Evolutionary conservation across 768 basidiomycete species (phyloP).

Genomic region (Tylopilus subfusipes): DNA sequence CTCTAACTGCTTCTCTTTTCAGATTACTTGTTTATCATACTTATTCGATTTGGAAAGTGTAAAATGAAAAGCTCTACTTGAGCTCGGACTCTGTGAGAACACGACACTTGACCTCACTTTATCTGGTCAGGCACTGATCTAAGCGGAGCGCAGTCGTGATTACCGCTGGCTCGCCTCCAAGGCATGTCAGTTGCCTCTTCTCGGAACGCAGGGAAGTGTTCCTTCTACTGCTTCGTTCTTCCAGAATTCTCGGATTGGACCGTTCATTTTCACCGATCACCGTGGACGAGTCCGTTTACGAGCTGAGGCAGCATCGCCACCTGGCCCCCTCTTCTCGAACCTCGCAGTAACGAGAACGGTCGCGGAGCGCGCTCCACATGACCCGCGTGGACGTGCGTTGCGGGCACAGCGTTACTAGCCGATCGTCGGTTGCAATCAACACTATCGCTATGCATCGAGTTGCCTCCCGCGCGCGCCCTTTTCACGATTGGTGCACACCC

Average conservation of each 20-base stretch:
- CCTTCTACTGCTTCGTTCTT: conserved; percentile 16
- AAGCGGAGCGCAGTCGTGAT: conserved; percentile 21
- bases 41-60: conserved; percentile 7
- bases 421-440: neutral
- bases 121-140: conserved; percentile 30
- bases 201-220: conserved; percentile 8
- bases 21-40: conserved; percentile 16
- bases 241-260: conserved; percentile 23
- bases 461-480: neutral
- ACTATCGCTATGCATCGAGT: neutral
- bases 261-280: conserved; percentile 25
- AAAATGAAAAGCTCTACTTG: conserved; percentile 28
- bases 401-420: neutral
- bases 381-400: neutral
- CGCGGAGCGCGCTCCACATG: conserved; percentile 8
- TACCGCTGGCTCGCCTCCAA: conserved; percentile 25
- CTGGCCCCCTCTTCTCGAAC: conserved; percentile 8
- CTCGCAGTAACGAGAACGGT: conserved; percentile 1
- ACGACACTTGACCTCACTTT: conserved; percentile 19
- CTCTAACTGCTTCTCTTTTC: conserved; percentile 7
- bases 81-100: conserved; percentile 18
- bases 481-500: neutral
- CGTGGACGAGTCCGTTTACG: conserved; percentile 16
- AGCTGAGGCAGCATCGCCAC: conserved; percentile 17
- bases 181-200: conserved; percentile 23